phyloP scores from a whole-genome alignment of 2,329 filamentous ascomycete species.

The Xylariaceae sp. region DNA sequence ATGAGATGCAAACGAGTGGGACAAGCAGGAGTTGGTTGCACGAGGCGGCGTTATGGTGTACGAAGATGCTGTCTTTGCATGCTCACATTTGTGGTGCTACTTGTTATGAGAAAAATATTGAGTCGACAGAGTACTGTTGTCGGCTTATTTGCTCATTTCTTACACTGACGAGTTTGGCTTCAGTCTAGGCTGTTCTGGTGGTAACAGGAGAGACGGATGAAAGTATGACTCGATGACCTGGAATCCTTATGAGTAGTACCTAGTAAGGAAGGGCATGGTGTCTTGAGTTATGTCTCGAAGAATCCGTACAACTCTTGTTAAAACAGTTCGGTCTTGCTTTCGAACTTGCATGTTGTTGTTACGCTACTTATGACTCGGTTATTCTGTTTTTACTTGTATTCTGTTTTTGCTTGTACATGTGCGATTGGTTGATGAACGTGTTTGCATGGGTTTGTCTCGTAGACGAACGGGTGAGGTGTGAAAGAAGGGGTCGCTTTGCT shows the following conservation, averaged over 20 bases:
- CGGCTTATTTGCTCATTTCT: too few relatives aligned
- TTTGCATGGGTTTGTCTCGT: background rate
- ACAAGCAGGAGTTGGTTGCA: background rate
- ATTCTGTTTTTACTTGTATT: too few relatives aligned
- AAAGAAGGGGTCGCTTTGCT: background rate
- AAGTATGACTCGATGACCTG: background rate
- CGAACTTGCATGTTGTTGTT: too few relatives aligned
- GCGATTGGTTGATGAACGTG: background rate
- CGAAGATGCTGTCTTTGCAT: background rate
- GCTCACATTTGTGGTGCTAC: background rate
- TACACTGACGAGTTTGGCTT: too few relatives aligned
- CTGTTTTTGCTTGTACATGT: too few relatives aligned
- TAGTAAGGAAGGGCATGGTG: background rate
- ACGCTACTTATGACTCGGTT: too few relatives aligned
- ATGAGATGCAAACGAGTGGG: background rate
- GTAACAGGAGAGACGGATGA: background rate
- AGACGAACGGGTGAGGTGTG: background rate
- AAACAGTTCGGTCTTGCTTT: too few relatives aligned
- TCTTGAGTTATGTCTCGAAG: background rate
- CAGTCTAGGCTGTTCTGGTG: background rate
- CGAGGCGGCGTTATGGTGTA: background rate
- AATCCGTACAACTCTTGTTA: too few relatives aligned
- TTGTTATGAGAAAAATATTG: too few relatives aligned
- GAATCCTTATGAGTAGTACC: background rate
- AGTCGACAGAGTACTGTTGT: background rate